Percentiles rank a stretch among this genome's conserved stretches.
These are phyloP conservation scores for Asterochloris sp. DNA, from an alignment of 139 green algal species.

Conservation along the genomic window DNA sequence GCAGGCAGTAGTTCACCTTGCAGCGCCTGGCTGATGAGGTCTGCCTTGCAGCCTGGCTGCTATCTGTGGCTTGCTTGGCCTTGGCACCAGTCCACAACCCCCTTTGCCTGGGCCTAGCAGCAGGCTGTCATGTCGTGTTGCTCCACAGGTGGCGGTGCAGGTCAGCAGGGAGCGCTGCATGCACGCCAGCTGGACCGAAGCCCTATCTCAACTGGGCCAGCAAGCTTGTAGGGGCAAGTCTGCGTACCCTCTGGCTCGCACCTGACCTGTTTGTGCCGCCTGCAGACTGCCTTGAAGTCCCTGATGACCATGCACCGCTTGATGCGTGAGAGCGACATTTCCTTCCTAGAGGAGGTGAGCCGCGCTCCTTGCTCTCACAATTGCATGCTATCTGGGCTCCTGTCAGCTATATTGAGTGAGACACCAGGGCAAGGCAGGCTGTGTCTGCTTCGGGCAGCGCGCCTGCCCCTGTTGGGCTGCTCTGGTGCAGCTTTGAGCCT, in stretches of 20 bases:
- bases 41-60: too few species aligned
- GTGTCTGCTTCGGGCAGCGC: too few species aligned
- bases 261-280: background rate
- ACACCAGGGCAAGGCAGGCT: too few species aligned
- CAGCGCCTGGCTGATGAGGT: too few species aligned
- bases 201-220: background rate
- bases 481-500: too few species aligned
- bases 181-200: background rate
- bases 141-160: background rate
- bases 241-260: too few species aligned
- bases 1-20: too few species aligned
- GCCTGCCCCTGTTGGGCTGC: too few species aligned
- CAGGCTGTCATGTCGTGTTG: too few species aligned
- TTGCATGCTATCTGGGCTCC: background rate
- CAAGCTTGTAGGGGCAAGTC: background rate
- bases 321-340: constrained; percentile 70
- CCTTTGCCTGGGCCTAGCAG: too few species aligned
- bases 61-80: too few species aligned
- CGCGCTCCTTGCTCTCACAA: background rate
- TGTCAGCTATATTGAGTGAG: background rate
- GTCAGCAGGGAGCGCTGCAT: background rate
- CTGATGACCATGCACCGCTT: constrained; percentile 84
- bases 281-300: constrained; percentile 74
- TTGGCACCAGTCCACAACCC: too few species aligned
- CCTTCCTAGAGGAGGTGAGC: constrained; percentile 63